Conservation (phyloP, 805 yeast genomes). For the Spathaspora sp. region DNA sequence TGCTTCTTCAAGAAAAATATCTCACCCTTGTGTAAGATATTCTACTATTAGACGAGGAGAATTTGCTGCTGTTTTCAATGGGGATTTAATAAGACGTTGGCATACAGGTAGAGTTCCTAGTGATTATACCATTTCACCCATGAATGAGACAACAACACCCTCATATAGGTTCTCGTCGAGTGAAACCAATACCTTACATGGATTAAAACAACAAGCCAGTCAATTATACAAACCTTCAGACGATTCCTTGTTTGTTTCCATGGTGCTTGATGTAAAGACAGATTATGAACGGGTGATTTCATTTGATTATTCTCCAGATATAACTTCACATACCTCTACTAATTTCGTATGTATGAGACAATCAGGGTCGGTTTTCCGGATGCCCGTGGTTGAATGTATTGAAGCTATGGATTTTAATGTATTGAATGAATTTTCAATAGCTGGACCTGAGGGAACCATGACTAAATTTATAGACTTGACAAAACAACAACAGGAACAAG, state of each 20-base stretch:
- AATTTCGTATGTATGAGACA: constrained; percentile 85
- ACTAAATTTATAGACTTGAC: constrained; percentile 36
- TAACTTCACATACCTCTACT: constrained; percentile 46
- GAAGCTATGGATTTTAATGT: constrained; percentile 64
- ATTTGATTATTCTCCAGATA: constrained; percentile 73
- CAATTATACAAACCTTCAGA: constrained; percentile 37
- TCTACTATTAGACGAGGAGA: constrained; percentile 66
- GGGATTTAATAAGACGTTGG: constrained; percentile 79
- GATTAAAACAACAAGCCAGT: constrained; percentile 31
- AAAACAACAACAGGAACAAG: not conserved
- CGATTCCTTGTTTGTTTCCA: constrained; percentile 68
- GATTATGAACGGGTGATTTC: constrained; percentile 80
- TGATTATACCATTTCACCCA: constrained; percentile 2
- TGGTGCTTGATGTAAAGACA: constrained; percentile 70
- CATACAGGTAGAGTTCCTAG: constrained; percentile 58
- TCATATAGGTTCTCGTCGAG: not conserved
- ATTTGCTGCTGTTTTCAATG: constrained; percentile 75
- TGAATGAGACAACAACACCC: not conserved
- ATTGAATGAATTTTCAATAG: constrained; percentile 57
- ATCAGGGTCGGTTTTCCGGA: constrained; percentile 80
- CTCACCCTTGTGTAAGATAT: constrained; percentile 64
- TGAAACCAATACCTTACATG: not conserved
- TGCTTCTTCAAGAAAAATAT: constrained; percentile 50
- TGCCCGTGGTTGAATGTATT: constrained; percentile 69
- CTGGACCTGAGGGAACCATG: constrained; percentile 56